These are phyloP conservation scores for Pichia sp. DNA, from an alignment of 1,139 yeast species.

Conservation along the genomic window DNA sequence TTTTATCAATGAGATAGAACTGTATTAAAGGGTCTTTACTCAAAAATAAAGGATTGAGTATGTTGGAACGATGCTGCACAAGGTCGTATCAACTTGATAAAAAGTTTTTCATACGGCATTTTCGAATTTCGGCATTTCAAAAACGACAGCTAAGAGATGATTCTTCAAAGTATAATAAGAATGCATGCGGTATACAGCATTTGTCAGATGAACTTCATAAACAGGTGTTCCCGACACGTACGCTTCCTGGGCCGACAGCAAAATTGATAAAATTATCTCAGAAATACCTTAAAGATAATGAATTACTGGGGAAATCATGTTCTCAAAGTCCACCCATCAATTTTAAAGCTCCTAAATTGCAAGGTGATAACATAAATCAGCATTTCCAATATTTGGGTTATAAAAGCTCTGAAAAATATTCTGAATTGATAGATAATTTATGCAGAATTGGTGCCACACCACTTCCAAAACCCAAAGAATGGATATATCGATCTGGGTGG, in stretches of 20 bases:
- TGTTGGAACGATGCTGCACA: too few relatives aligned
- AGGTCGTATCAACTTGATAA: too few relatives aligned
- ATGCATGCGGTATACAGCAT: constrained; percentile 68
- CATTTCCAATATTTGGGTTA: constrained; percentile 74
- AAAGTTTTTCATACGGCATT: too few relatives aligned
- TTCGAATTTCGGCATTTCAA: too few relatives aligned
- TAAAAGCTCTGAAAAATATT: constrained; percentile 54
- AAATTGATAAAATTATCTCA: constrained; percentile 50
- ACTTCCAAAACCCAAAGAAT: constrained; percentile 36
- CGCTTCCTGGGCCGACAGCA: constrained; percentile 2
- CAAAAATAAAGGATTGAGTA: too few relatives aligned
- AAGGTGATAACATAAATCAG: constrained; percentile 69
- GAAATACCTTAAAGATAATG: constrained; percentile 52
- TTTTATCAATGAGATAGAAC: too few relatives aligned
- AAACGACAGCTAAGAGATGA: too few relatives aligned
- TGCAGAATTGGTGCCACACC: constrained; percentile 23
- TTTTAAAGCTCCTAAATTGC: constrained; percentile 58
- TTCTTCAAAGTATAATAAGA: constrained; percentile 19
- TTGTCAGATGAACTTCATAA: constrained; percentile 48
- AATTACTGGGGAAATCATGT: constrained; percentile 73
- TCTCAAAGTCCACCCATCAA: constrained; percentile 52
- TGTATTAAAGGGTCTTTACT: too few relatives aligned
- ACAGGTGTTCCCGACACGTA: constrained; percentile 47
- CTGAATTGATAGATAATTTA: constrained; percentile 36
- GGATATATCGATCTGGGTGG: constrained; percentile 77